Conservation (phyloP, 2,329 filamentous ascomycete genomes). For the Cadophora gregata region DNA sequence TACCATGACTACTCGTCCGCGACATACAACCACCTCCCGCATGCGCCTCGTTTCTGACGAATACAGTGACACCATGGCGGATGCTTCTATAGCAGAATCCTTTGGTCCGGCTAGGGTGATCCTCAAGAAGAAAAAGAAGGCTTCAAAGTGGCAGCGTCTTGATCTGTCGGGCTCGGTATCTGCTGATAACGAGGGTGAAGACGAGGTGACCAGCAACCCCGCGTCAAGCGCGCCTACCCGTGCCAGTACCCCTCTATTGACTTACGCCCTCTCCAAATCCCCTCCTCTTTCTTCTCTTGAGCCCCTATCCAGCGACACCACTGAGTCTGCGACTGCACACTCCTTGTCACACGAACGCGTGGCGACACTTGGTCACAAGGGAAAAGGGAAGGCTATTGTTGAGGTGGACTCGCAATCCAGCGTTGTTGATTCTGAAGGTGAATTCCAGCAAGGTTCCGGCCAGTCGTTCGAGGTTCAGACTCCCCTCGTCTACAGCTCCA, state of each 20-base stretch:
- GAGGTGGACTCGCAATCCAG: background rate
- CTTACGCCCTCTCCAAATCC: background rate
- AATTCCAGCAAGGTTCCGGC: background rate
- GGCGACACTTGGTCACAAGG: constrained; percentile 4
- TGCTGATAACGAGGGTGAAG: constrained; percentile 13
- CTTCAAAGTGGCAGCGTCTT: constrained; percentile 14
- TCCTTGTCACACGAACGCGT: constrained; percentile 1
- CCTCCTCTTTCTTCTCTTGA: background rate
- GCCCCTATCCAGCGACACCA: background rate
- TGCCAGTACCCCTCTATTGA: constrained; percentile 10
- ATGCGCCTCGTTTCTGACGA: background rate
- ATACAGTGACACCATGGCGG: background rate
- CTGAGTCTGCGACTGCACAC: background rate
- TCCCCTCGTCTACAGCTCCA: background rate
- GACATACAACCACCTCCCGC: background rate
- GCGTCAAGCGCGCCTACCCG: constrained; percentile 20
- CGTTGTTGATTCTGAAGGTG: background rate
- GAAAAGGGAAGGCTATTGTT: background rate
- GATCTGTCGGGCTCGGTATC: constrained; percentile 14
- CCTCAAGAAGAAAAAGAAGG: constrained; percentile 18
- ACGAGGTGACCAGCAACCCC: constrained; percentile 15
- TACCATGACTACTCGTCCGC: constrained; percentile 13
- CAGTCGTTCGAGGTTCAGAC: constrained; percentile 4
- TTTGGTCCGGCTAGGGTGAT: background rate
- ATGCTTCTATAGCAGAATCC: background rate